A percentile compares a stretch with the other conserved stretches of the same genome.
Conservation (phyloP, 73 alveolate genomes). For the Paraurostyla sp. region DNA sequence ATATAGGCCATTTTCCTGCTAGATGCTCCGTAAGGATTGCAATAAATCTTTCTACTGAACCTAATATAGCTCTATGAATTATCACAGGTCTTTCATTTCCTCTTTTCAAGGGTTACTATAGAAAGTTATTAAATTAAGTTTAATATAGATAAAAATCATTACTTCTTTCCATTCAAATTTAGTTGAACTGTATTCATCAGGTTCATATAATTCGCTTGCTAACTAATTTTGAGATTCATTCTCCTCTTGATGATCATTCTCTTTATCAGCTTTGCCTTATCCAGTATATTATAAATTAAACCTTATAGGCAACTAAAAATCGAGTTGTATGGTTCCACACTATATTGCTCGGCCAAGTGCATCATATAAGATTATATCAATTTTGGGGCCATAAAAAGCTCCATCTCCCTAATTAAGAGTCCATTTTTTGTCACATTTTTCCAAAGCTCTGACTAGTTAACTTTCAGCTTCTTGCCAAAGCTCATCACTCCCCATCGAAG, state of each 20-base stretch:
- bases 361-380: constrained; percentile 98
- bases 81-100: constrained; percentile 99
- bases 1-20: constrained; percentile 99
- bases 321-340: constrained; percentile 98
- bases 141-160: neutral
- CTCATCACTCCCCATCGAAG: constrained; percentile 91
- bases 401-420: constrained; percentile 99
- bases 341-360: constrained; percentile 97
- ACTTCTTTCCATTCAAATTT: constrained; percentile 57
- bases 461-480: constrained; percentile 98
- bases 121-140: neutral
- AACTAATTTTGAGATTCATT: constrained; percentile 30
- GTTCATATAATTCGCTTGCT: constrained; percentile 11
- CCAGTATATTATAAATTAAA: constrained; percentile 94
- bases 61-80: constrained; percentile 99
- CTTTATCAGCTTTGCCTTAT: constrained; percentile 67
- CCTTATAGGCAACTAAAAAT: constrained; percentile 98
- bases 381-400: constrained; percentile 99
- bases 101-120: constrained; percentile 86
- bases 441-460: constrained; percentile 87
- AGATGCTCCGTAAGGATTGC: constrained; percentile 97
- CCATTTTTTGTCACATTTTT: constrained; percentile 92
- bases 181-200: constrained; percentile 27
- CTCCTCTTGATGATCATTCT: constrained; percentile 30
- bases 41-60: constrained; percentile 99